A percentile compares a stretch with the other conserved stretches of the same genome.
Evolutionary conservation across 2,329 filamentous ascomycete species (phyloP).

Genomic region (Rhynchosporium agropyri): DNA sequence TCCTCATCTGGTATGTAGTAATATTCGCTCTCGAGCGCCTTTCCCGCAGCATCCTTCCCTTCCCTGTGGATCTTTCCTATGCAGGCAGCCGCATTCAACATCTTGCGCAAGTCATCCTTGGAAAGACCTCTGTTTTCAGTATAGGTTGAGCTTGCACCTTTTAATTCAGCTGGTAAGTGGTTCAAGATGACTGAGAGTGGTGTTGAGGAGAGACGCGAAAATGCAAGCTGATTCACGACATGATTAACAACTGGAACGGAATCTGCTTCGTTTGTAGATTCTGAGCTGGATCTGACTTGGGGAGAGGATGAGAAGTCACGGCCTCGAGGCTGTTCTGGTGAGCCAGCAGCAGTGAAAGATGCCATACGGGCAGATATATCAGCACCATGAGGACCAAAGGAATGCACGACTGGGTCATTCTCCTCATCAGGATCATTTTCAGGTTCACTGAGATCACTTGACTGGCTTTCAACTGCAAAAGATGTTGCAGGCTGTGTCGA

Average conservation of each 20-base stretch:
- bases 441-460: conserved; percentile 58
- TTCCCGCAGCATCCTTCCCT: conserved; percentile 95
- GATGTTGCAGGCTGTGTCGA: conserved; percentile 38
- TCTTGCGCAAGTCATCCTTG: conserved; percentile 64
- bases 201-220: conserved; percentile 87
- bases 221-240: conserved; percentile 92
- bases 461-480: conserved; percentile 40
- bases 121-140: conserved; percentile 52
- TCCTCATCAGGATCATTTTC: conserved; percentile 82
- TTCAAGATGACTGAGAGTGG: conserved; percentile 87
- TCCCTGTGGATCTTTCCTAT: conserved; percentile 87
- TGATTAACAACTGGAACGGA: conserved; percentile 69
- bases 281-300: conserved; percentile 33
- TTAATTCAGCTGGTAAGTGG: conserved; percentile 74
- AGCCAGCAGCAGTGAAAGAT: conserved; percentile 67
- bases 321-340: conserved; percentile 55
- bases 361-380: conserved; percentile 83
- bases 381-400: conserved; percentile 86
- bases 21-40: conserved; percentile 91
- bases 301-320: conserved; percentile 36
- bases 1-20: conserved; percentile 94
- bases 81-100: conserved; percentile 75
- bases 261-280: conserved; percentile 46
- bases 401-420: conserved; percentile 90
- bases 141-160: conserved; percentile 42